Conservation (phyloP, 208 protist species). For the Trypanosoma platydactyli region DNA sequence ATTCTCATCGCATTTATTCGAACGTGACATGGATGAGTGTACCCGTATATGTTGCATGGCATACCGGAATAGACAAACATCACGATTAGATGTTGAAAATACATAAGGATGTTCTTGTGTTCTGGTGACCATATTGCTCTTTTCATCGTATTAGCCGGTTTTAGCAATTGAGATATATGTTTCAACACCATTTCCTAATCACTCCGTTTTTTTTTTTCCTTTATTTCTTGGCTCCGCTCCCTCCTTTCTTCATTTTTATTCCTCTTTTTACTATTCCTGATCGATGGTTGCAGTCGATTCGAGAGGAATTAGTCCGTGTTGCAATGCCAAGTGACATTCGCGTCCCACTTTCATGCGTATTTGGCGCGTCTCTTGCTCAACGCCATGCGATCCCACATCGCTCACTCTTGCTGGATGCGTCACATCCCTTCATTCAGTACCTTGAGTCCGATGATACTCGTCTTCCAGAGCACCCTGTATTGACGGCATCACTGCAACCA, state of each 20-base stretch:
- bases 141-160: too few relatives aligned
- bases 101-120: too few relatives aligned
- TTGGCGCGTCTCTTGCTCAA: constrained; percentile 31
- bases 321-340: constrained; percentile 41
- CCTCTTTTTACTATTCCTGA: not conserved
- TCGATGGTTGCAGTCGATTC: not conserved
- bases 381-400: constrained; percentile 53
- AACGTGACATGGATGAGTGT: too few relatives aligned
- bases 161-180: too few relatives aligned
- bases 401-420: constrained; percentile 38
- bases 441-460: constrained; percentile 80
- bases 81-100: too few relatives aligned
- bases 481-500: constrained; percentile 33
- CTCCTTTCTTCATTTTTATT: not conserved
- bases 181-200: too few relatives aligned
- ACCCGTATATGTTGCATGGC: too few relatives aligned
- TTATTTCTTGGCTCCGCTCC: not conserved
- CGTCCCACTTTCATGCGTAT: constrained; percentile 60
- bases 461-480: constrained; percentile 48
- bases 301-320: not conserved
- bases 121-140: too few relatives aligned
- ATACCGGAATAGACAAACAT: too few relatives aligned
- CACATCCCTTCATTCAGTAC: constrained; percentile 63
- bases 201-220: too few relatives aligned
- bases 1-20: too few relatives aligned